These are phyloP conservation scores for Flueggea neowawraea DNA, from an alignment of 441 rosid species.

Conservation along the genomic window DNA sequence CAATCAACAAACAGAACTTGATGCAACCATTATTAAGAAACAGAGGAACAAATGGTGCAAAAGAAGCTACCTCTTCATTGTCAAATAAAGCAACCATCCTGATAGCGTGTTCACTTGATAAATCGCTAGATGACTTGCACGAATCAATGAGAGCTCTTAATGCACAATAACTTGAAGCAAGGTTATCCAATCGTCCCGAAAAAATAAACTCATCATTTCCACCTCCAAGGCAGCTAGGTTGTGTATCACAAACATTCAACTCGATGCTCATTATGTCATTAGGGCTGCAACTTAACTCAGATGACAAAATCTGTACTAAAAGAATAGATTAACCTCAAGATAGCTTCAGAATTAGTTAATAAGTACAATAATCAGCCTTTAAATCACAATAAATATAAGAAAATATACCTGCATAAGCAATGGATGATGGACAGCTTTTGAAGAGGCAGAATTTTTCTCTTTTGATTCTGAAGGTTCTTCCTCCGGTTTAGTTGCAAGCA, in stretches of 20 bases:
- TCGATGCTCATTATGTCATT: conserved; percentile 76
- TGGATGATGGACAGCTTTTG: conserved; percentile 73
- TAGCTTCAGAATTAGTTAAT: not conserved
- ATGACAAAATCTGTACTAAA: conserved; percentile 56
- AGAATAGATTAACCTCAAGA: conserved; percentile 5
- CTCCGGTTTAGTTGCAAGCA: conserved; percentile 65
- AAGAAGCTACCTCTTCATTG: conserved; percentile 80
- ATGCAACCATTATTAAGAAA: not conserved
- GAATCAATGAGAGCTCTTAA: conserved; percentile 90
- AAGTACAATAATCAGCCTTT: not conserved
- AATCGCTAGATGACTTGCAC: conserved; percentile 38
- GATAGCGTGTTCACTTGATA: conserved; percentile 61
- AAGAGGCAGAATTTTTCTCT: conserved; percentile 34
- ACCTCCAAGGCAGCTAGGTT: conserved; percentile 97
- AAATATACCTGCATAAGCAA: conserved; percentile 86
- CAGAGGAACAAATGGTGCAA: not conserved
- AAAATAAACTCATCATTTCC: conserved; percentile 84
- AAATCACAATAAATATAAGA: not conserved
- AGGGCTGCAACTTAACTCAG: conserved; percentile 55
- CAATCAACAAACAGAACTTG: no score
- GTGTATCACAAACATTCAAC: conserved; percentile 93
- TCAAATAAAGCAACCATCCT: conserved; percentile 95
- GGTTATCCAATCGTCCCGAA: conserved; percentile 97
- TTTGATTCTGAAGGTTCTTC: conserved; percentile 42
- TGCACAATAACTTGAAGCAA: conserved; percentile 89